Conservation (phyloP, 2,329 filamentous ascomycete species). For the Trichoderma simmonsii region DNA sequence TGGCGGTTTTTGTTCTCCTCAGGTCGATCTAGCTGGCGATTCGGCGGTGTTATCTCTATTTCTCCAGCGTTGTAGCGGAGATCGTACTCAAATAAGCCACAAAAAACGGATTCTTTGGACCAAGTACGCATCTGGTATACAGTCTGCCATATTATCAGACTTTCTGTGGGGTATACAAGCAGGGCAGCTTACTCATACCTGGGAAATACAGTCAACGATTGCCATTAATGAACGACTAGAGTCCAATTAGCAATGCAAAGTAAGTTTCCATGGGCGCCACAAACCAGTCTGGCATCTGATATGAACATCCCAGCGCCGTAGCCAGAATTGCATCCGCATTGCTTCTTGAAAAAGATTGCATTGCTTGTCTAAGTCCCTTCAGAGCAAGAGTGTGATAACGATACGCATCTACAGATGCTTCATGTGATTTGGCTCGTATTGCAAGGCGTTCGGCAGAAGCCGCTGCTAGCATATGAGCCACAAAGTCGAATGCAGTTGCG, state of each 20-base stretch:
- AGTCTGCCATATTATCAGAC: neutral
- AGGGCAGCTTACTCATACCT: neutral
- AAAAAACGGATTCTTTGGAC: neutral
- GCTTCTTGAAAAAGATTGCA: neutral
- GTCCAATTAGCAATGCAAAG: neutral
- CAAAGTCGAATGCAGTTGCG: neutral
- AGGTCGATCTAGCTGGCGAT: neutral
- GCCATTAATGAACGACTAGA: neutral
- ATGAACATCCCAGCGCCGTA: neutral
- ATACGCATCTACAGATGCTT: neutral
- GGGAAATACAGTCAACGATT: neutral
- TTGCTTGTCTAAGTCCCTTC: neutral
- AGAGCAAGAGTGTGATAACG: neutral
- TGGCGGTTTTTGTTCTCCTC: neutral
- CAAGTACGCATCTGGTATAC: neutral
- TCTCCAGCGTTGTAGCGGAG: neutral
- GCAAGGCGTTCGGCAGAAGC: neutral
- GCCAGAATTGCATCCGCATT: neutral
- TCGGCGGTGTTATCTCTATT: neutral
- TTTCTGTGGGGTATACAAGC: neutral
- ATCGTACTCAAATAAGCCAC: neutral
- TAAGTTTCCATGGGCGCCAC: neutral
- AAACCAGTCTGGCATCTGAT: neutral
- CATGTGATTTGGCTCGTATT: neutral
- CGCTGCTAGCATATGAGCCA: neutral